Evolutionary conservation across 2,329 filamentous ascomycete genomes (phyloP), one percentile per base, ranked within the genome.

Genomic region (Drechslera avenae): DNA sequence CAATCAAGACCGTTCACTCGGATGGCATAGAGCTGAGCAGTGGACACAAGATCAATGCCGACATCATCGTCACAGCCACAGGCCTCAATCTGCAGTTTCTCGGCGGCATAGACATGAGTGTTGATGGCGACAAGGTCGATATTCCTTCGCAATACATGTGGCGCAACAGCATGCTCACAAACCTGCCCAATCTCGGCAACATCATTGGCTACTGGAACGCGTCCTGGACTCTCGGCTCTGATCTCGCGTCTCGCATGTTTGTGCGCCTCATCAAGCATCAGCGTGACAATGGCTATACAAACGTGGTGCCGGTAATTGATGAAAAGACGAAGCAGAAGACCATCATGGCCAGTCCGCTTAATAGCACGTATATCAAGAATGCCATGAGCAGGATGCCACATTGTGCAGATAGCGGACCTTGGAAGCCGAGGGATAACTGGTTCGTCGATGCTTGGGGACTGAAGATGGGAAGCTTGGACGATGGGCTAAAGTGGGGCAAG

Each of bases 41-140:
- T 1, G 79, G 78, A 21, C 63, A 73, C 39, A 74, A 73, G 53
- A 64, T 88, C 0, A 66, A 79, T 10, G 79, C 85, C 0, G 86
- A 88, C 59, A 78, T 84, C 48, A 86, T 89, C 56, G 74, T 88
- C 46, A 86, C 85, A 0, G 86, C 86, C 0, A 88, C 86, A 0
- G 86, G 86, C 0, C 75, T 87, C 2, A 79, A 79, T 44, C 68
- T 88, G 35, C 68, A 75, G 8, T 74, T 88, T 31, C 81, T 79
- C 1, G 84, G 84, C 18, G 76, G 77, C 16, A 78, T 83, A 26
- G 64, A 73, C 2, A 57, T 87, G 10, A 63, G 64, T 1, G 71
- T 87, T 5, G 83, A 88, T 55, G 80, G 79, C 5, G 56, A 73
- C 14, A 63, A 68, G 0, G 56, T 84, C 33, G 62, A 80, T 4